Evolutionary conservation across 306 rosid genomes (phyloP).

Genomic region (Macrotyloma uniflorum): DNA sequence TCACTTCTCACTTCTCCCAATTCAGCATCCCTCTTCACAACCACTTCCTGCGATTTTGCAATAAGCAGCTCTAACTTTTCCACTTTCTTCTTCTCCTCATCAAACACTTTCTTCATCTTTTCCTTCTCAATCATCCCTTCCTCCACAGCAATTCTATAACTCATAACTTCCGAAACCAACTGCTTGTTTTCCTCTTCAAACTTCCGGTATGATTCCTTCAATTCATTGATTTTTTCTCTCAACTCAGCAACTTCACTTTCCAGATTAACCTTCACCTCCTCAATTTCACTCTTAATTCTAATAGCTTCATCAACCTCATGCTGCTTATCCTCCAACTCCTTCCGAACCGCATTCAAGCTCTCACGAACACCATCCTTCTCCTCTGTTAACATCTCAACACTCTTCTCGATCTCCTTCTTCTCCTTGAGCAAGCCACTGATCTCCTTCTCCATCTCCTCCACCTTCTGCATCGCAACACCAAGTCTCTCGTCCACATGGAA

Average conservation of each 20-base stretch:
- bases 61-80: slow-evolving; percentile 44
- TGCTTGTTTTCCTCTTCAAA: slow-evolving; percentile 43
- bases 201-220: slow-evolving; percentile 32
- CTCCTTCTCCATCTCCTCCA: slow-evolving; percentile 44
- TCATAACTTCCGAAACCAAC: slow-evolving; percentile 46
- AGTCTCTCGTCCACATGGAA: slow-evolving; percentile 43
- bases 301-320: slow-evolving; percentile 39
- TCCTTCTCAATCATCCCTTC: slow-evolving; percentile 34
- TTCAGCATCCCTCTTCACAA: slow-evolving; percentile 44
- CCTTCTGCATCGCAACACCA: slow-evolving; percentile 41
- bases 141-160: slow-evolving; percentile 30
- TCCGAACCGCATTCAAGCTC: slow-evolving; percentile 26
- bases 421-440: slow-evolving; percentile 35
- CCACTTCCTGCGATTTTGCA: slow-evolving; percentile 41
- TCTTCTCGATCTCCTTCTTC: slow-evolving; percentile 52
- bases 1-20: slow-evolving; percentile 41
- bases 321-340: slow-evolving; percentile 42
- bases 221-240: slow-evolving; percentile 34
- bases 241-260: slow-evolving; percentile 50
- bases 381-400: slow-evolving; percentile 44
- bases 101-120: slow-evolving; percentile 34
- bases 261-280: slow-evolving; percentile 38
- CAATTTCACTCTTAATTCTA: slow-evolving; percentile 45
- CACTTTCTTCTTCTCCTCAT: slow-evolving; percentile 54
- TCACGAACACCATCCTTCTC: slow-evolving; percentile 9